phyloP scores from a whole-genome alignment of 805 yeast genomes.

The Yamadazyma paraphyllophila region DNA sequence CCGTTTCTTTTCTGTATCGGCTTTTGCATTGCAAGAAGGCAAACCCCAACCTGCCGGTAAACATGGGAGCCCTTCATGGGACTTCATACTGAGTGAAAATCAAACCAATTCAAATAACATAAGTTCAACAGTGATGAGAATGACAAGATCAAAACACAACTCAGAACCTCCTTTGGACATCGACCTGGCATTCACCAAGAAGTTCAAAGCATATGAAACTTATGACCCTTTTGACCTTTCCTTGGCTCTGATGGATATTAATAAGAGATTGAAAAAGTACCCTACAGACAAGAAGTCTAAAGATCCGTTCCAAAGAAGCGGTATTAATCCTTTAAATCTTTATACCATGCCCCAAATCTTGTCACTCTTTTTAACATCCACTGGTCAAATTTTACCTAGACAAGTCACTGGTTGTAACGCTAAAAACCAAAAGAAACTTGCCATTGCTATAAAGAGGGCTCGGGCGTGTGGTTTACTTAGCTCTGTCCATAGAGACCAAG shows the following conservation, averaged over 20 bases:
- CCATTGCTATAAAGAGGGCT: slow-evolving; percentile 77
- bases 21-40: slow-evolving; percentile 9
- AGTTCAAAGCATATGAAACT: slow-evolving; percentile 49
- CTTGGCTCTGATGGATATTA: slow-evolving; percentile 53
- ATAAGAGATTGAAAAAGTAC: slow-evolving; percentile 30
- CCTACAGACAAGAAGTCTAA: slow-evolving; percentile 19
- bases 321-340: slow-evolving; percentile 65
- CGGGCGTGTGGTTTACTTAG: slow-evolving; percentile 79
- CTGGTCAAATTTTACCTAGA: slow-evolving; percentile 77
- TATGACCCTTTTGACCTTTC: slow-evolving; percentile 86
- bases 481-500: slow-evolving; percentile 62
- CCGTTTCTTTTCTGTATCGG: slow-evolving; percentile 12
- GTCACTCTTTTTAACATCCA: slow-evolving; percentile 60
- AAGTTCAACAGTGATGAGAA: slow-evolving; percentile 32
- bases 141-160: slow-evolving; percentile 32
- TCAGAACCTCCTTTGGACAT: slow-evolving; percentile 35
- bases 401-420: slow-evolving; percentile 65
- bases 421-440: slow-evolving; percentile 65
- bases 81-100: slow-evolving; percentile 9
- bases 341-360: slow-evolving; percentile 72
- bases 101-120: slow-evolving; percentile 15
- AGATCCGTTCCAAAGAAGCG: slow-evolving; percentile 46
- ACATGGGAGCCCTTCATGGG: slow-evolving; percentile 20
- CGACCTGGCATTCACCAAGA: slow-evolving; percentile 36
- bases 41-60: not conserved